A percentile compares a stretch with the other conserved stretches of the same genome.
phyloP scores from a whole-genome alignment of 495 filamentous ascomycete species.

The Penicillium canariense region DNA sequence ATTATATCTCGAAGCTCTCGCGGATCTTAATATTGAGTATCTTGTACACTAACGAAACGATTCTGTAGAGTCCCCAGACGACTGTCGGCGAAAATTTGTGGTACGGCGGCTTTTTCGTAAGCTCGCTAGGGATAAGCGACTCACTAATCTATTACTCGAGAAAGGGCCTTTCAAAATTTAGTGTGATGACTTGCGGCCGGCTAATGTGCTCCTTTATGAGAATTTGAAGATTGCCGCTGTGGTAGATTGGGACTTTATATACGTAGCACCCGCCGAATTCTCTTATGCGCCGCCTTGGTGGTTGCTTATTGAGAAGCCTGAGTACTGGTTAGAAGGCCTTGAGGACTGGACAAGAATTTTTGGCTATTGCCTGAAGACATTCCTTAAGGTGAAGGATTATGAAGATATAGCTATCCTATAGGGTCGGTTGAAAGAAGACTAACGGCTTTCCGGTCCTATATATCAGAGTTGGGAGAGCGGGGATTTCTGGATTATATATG shows the following conservation, averaged over 20 bases:
- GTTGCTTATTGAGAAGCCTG: slow-evolving; percentile 37
- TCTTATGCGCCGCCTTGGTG: slow-evolving; percentile 39
- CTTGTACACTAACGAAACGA: slow-evolving; percentile 42
- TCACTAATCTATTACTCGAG: slow-evolving; percentile 1
- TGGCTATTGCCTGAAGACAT: slow-evolving; percentile 11
- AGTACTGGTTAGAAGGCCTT: slow-evolving; percentile 32
- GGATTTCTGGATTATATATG: slow-evolving; percentile 28
- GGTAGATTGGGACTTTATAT: slow-evolving; percentile 45
- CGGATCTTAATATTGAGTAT: slow-evolving; percentile 40
- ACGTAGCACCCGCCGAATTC: slow-evolving; percentile 37
- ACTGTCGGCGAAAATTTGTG: slow-evolving; percentile 42
- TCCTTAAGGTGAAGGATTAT: slow-evolving; percentile 7
- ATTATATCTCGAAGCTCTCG: slow-evolving; percentile 35
- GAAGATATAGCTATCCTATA: slow-evolving; percentile 7
- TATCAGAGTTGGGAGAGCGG: slow-evolving; percentile 23
- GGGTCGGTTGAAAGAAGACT: neutral
- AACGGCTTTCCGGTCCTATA: slow-evolving; percentile 21
- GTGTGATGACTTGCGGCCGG: slow-evolving; percentile 26
- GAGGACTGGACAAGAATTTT: slow-evolving; percentile 16
- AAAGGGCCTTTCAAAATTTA: slow-evolving; percentile 25
- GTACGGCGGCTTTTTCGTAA: slow-evolving; percentile 39
- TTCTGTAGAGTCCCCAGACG: slow-evolving; percentile 33
- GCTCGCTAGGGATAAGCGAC: slow-evolving; percentile 28
- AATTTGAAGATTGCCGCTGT: slow-evolving; percentile 14
- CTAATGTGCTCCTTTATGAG: slow-evolving; percentile 25